Conservation (phyloP, 129 eudicot species). For the Chrysanthemum lavandulifolium region DNA sequence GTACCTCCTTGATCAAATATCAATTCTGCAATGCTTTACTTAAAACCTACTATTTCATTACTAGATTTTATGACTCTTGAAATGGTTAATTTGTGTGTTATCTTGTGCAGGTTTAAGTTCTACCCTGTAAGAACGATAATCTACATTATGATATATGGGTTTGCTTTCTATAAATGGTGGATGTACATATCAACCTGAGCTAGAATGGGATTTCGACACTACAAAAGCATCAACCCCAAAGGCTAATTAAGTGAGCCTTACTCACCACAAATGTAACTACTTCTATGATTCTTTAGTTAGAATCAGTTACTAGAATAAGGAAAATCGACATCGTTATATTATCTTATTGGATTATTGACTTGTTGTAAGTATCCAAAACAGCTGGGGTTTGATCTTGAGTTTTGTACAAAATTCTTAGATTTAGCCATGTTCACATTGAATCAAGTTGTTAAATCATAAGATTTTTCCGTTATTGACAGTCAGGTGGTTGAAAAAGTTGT, state of each 20-base stretch:
- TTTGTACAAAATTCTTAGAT: too few relatives aligned
- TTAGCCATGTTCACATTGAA: too few relatives aligned
- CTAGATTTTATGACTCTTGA: not conserved
- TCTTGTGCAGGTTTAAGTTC: slow-evolving; percentile 52
- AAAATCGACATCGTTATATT: too few relatives aligned
- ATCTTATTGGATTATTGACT: too few relatives aligned
- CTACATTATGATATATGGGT: slow-evolving; percentile 44
- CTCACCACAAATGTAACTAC: too few relatives aligned
- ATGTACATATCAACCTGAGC: slow-evolving; percentile 42
- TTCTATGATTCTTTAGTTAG: not conserved
- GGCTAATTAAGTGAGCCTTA: too few relatives aligned
- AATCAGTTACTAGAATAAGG: slow-evolving; percentile 9
- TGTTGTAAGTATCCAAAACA: too few relatives aligned
- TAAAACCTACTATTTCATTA: not conserved
- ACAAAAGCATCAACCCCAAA: not conserved
- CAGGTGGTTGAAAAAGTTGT: too few relatives aligned
- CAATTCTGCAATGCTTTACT: not conserved
- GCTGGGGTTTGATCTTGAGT: too few relatives aligned
- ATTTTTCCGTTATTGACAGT: too few relatives aligned
- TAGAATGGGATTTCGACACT: not conserved
- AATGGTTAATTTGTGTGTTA: not conserved
- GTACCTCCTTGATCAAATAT: too few relatives aligned
- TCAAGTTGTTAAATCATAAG: too few relatives aligned
- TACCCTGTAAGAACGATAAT: slow-evolving; percentile 50
- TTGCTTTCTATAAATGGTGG: slow-evolving; percentile 63